Conservation (phyloP, 2,329 filamentous ascomycete species). For the Claviceps fusiformis region DNA sequence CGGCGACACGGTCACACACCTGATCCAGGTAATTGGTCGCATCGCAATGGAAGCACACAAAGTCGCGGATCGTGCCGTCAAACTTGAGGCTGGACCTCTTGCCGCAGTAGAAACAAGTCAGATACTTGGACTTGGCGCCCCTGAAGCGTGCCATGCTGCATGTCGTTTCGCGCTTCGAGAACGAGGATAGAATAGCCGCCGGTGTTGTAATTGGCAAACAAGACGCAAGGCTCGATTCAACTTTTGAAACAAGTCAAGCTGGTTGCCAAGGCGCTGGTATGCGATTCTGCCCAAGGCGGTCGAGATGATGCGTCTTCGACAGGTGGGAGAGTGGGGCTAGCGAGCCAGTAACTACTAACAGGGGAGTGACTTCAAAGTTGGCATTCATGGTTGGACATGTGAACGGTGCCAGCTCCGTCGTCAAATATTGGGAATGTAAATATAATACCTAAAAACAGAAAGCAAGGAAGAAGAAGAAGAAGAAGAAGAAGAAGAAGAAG, state of each 20-base stretch:
- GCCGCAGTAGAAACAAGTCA: conserved; percentile 78
- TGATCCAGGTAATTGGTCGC: conserved; percentile 82
- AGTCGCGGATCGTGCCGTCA: conserved; percentile 46
- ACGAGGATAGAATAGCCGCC: too few relatives aligned
- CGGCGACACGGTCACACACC: conserved; percentile 29
- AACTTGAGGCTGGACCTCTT: conserved; percentile 47
- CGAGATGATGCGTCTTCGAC: not conserved
- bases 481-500: too few relatives aligned
- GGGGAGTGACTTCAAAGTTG: too few relatives aligned
- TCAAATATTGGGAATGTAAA: too few relatives aligned
- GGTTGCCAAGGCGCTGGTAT: not conserved
- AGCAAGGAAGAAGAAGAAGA: too few relatives aligned
- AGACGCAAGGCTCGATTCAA: too few relatives aligned
- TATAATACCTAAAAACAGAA: too few relatives aligned
- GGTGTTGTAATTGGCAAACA: too few relatives aligned
- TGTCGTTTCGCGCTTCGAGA: conserved; percentile 7
- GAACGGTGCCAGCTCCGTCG: too few relatives aligned
- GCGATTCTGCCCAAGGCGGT: conserved; percentile 3
- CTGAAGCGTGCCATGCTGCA: conserved; percentile 29
- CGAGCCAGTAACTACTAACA: too few relatives aligned
- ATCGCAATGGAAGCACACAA: conserved; percentile 66
- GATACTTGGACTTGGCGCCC: conserved; percentile 21
- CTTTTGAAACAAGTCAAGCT: not conserved
- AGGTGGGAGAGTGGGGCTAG: too few relatives aligned
- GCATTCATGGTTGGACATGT: too few relatives aligned